phyloP scores from a whole-genome alignment of 345 rosid species.

The Lepidium africanum region DNA sequence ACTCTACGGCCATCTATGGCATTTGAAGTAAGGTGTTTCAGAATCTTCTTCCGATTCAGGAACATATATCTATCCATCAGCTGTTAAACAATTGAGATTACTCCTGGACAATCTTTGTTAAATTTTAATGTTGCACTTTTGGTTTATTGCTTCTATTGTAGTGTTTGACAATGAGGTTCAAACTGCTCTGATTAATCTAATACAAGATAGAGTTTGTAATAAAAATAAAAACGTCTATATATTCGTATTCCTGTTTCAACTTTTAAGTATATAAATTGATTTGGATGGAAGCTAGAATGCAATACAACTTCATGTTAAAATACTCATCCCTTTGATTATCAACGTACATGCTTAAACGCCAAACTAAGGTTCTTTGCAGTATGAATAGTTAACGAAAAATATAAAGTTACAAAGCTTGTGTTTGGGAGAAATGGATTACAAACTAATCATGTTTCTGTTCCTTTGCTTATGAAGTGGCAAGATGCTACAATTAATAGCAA shows the following conservation, averaged over 20 bases:
- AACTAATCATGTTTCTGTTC: slow-evolving; percentile 21
- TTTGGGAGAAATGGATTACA: slow-evolving; percentile 14
- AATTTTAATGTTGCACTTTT: no score
- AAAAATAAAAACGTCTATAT: no score
- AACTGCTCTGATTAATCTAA: no score
- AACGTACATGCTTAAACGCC: background rate
- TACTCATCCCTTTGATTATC: background rate
- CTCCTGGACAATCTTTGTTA: no score
- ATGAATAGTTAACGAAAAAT: background rate
- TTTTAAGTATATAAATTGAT: background rate
- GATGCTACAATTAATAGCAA: slow-evolving; percentile 41
- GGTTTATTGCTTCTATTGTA: no score
- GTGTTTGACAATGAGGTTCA: no score
- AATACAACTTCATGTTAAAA: background rate
- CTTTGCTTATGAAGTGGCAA: slow-evolving; percentile 52
- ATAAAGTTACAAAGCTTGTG: background rate
- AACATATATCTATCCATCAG: no score
- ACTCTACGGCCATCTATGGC: no score
- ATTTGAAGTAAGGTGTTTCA: no score
- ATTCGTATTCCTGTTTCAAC: background rate
- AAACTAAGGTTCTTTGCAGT: background rate
- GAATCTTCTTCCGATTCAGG: no score
- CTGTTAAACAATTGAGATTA: no score
- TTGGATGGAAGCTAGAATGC: background rate
- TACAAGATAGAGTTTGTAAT: no score